These are phyloP conservation scores for Linnemannia exigua DNA, from an alignment of 192 early-diverging fungal genomes.

Conservation along the genomic window DNA sequence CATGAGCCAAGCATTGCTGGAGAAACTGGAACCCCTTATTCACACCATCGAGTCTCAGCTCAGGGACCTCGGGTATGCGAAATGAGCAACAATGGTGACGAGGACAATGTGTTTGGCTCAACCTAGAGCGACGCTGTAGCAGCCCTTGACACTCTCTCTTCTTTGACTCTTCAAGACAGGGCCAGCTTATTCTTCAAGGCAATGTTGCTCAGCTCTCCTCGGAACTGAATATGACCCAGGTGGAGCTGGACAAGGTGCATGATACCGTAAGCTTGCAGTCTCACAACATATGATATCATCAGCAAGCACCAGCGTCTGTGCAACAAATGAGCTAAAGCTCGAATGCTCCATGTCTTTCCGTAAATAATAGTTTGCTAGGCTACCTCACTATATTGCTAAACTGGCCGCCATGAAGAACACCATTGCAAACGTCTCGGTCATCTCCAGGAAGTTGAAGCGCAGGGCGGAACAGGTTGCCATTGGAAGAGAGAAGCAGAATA, in stretches of 20 bases:
- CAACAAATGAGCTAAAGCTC: not conserved
- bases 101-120: too few relatives aligned
- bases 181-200: conserved; percentile 35
- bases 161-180: conserved; percentile 22
- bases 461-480: conserved; percentile 36
- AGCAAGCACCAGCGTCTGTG: not conserved
- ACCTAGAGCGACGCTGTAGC: not conserved
- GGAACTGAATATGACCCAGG: conserved; percentile 25
- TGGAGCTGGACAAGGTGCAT: conserved; percentile 39
- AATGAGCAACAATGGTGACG: not conserved
- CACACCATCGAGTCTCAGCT: conserved; percentile 38
- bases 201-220: conserved; percentile 37
- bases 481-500: conserved; percentile 47
- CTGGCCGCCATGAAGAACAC: conserved; percentile 47
- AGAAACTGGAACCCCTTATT: conserved; percentile 42
- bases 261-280: conserved; percentile 29
- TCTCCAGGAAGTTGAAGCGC: conserved; percentile 39
- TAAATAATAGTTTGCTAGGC: conserved; percentile 32
- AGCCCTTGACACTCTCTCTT: conserved; percentile 1
- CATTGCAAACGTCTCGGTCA: conserved; percentile 16
- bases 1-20: conserved; percentile 35
- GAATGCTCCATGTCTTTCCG: not conserved
- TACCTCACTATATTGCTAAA: conserved; percentile 52
- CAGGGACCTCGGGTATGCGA: conserved; percentile 36
- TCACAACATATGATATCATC: too few relatives aligned